phyloP scores from a whole-genome alignment of 2,329 filamentous ascomycete species.

The Pezicula neosporulosa region DNA sequence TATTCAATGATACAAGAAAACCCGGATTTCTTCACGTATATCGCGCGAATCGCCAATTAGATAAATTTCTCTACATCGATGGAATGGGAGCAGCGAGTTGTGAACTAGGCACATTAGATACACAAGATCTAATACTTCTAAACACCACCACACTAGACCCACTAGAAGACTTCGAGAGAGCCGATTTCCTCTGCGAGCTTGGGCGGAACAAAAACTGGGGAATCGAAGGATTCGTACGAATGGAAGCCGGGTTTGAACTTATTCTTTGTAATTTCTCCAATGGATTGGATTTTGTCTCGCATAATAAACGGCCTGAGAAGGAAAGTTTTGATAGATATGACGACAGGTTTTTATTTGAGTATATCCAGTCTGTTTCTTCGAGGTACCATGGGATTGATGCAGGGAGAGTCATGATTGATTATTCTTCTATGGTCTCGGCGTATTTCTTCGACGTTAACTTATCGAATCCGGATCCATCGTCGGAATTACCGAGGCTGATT shows the following conservation, averaged over 20 bases:
- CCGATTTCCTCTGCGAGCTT: background rate
- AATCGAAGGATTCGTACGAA: constrained; percentile 60
- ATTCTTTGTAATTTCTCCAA: constrained; percentile 59
- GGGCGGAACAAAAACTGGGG: constrained; percentile 37
- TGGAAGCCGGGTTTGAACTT: constrained; percentile 66
- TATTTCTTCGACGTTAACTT: constrained; percentile 25
- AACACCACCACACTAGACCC: background rate
- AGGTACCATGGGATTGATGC: constrained; percentile 42
- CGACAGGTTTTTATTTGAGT: background rate
- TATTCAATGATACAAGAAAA: background rate
- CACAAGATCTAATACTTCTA: constrained; percentile 58
- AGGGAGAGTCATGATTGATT: constrained; percentile 23
- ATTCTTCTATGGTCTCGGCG: constrained; percentile 25
- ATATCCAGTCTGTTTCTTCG: constrained; percentile 31
- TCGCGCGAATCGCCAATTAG: constrained; percentile 47
- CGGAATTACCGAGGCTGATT: constrained; percentile 17
- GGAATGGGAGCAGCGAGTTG: constrained; percentile 65
- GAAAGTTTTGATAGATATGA: background rate
- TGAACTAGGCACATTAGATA: constrained; percentile 59
- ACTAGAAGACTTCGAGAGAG: no score
- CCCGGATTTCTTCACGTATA: constrained; percentile 64
- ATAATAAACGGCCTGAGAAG: background rate
- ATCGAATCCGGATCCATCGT: constrained; percentile 19
- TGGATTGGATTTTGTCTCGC: constrained; percentile 4
- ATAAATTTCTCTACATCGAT: constrained; percentile 60